These are phyloP conservation scores for Kentomonas sorsogonicus DNA, from an alignment of 208 protist genomes.

Conservation along the genomic window DNA sequence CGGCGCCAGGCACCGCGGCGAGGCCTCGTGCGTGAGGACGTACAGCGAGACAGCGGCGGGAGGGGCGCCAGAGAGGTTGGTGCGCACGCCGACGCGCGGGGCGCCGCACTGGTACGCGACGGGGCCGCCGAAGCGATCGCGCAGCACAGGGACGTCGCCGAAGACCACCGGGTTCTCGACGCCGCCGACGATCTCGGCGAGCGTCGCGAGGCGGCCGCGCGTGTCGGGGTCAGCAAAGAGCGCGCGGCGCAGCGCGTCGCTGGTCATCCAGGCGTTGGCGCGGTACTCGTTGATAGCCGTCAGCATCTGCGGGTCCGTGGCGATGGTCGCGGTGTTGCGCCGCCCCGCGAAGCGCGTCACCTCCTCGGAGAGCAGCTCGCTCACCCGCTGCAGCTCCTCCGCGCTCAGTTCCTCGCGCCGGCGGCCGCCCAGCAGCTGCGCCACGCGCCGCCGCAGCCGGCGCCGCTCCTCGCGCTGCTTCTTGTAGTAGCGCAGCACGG, in stretches of 20 bases:
- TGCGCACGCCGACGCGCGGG: conserved; percentile 66
- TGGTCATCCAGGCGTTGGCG: conserved; percentile 87
- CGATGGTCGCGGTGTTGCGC: conserved; percentile 61
- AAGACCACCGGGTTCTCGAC: conserved; percentile 72
- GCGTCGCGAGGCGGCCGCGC: conserved; percentile 21
- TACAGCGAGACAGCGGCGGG: conserved; percentile 57
- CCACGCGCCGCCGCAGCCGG: conserved; percentile 22
- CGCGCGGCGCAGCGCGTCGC: conserved; percentile 23
- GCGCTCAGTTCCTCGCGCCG: conserved; percentile 41
- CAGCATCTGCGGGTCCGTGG: conserved; percentile 74
- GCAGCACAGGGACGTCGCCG: conserved; percentile 62
- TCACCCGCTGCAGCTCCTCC: conserved; percentile 73
- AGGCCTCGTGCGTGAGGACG: conserved; percentile 65
- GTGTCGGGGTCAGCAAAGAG: conserved; percentile 31
- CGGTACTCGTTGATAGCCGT: conserved; percentile 76
- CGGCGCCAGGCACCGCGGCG: conserved; percentile 32
- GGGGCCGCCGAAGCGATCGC: conserved; percentile 67
- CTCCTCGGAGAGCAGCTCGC: conserved; percentile 38
- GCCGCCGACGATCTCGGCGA: conserved; percentile 62
- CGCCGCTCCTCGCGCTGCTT: conserved; percentile 28
- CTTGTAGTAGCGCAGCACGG: conserved; percentile 45
- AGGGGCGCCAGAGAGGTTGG: conserved; percentile 25
- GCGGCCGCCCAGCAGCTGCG: conserved; percentile 45
- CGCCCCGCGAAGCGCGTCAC: conserved; percentile 32
- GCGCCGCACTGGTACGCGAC: conserved; percentile 81